A percentile compares a stretch with the other conserved stretches of the same genome.
These are phyloP conservation scores for Petunia hybrid DNA, from an alignment of 305 asterid species.

Conservation along the genomic window DNA sequence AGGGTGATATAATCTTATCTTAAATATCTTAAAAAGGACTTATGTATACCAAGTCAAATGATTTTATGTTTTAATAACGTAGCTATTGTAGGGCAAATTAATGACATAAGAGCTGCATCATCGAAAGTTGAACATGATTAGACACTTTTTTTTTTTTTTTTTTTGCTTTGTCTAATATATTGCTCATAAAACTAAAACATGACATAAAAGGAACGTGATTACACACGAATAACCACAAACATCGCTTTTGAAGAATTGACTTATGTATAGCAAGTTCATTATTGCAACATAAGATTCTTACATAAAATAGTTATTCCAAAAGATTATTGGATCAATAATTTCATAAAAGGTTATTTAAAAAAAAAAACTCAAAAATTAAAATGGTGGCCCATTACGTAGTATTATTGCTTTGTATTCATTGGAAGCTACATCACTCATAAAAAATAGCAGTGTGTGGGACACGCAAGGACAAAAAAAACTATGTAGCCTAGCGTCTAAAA, in stretches of 20 bases:
- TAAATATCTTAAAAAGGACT: neutral
- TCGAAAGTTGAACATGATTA: neutral
- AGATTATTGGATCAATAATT: neutral
- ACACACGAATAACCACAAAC: neutral
- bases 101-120: neutral
- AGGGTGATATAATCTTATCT: neutral
- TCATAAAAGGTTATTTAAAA: neutral
- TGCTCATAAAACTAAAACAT: too few relatives aligned
- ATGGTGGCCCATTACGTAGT: neutral
- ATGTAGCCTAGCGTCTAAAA: neutral
- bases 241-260: neutral
- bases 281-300: neutral
- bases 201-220: neutral
- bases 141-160: too few relatives aligned
- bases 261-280: neutral
- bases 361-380: neutral
- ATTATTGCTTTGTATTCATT: neutral
- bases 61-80: neutral
- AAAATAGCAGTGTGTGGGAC: neutral
- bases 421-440: too few relatives aligned
- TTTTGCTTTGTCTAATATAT: too few relatives aligned
- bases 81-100: neutral
- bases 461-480: neutral
- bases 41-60: neutral
- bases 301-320: neutral